phyloP scores from a whole-genome alignment of 805 yeast genomes.

The Myxozyma geophila region DNA sequence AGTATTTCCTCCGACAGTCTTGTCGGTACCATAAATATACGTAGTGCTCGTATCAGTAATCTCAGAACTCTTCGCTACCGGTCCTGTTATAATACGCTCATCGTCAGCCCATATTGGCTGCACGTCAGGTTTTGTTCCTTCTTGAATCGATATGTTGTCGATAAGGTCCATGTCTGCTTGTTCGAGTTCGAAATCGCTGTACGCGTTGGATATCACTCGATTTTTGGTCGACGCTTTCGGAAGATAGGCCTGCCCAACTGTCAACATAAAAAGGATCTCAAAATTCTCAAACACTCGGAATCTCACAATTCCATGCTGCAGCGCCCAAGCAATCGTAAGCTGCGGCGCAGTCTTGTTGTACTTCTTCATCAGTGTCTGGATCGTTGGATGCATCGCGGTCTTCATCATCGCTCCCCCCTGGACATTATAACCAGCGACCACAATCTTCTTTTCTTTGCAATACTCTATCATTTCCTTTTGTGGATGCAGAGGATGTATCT shows the following conservation, averaged over 20 bases:
- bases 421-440: conserved; percentile 78
- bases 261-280: not conserved
- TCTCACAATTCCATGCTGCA: conserved; percentile 63
- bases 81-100: not conserved
- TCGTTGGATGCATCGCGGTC: conserved; percentile 47
- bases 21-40: not conserved
- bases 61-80: not conserved
- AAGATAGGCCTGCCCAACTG: conserved; percentile 48
- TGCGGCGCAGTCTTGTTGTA: conserved; percentile 56
- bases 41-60: not conserved
- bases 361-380: conserved; percentile 60
- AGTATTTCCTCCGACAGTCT: not conserved
- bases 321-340: conserved; percentile 62
- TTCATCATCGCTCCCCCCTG: conserved; percentile 57
- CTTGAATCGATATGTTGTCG: not conserved
- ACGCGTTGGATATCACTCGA: conserved; percentile 56
- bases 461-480: conserved; percentile 62
- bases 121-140: conserved; percentile 1
- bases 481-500: conserved; percentile 72
- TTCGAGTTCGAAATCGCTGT: conserved; percentile 48
- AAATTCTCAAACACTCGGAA: conserved; percentile 43
- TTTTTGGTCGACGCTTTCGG: conserved; percentile 73
- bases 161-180: conserved; percentile 48
- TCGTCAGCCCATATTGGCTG: not conserved
- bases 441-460: conserved; percentile 58